phyloP scores from a whole-genome alignment of 495 filamentous ascomycete genomes.

The Penicillium bovifimosum region DNA sequence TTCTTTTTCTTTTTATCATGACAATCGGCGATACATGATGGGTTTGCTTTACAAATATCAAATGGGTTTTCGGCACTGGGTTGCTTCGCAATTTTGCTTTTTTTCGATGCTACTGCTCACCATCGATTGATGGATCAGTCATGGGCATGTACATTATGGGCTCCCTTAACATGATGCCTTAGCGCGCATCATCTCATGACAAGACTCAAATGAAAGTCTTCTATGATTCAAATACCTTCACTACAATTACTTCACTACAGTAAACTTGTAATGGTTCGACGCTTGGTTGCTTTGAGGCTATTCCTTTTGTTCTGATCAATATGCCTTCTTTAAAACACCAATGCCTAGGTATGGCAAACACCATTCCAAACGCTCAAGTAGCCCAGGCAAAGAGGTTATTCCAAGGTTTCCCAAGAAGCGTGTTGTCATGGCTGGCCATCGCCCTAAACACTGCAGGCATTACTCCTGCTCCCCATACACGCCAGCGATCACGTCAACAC shows the following conservation, averaged over 20 bases:
- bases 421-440: too few relatives aligned
- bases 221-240: constrained; percentile 36
- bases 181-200: constrained; percentile 37
- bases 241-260: too few relatives aligned
- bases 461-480: not conserved
- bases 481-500: too few relatives aligned
- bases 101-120: constrained; percentile 34
- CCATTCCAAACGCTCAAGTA: too few relatives aligned
- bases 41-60: constrained; percentile 45
- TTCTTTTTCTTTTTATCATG: constrained; percentile 39
- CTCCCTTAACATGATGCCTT: constrained; percentile 27
- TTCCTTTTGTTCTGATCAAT: not conserved
- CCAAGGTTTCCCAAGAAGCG: too few relatives aligned
- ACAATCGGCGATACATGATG: constrained; percentile 47
- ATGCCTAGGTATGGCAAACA: too few relatives aligned
- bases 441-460: not conserved
- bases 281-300: not conserved
- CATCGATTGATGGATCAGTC: constrained; percentile 33
- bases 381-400: too few relatives aligned
- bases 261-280: constrained; percentile 16
- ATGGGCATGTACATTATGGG: constrained; percentile 45
- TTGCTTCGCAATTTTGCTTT: constrained; percentile 35
- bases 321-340: too few relatives aligned
- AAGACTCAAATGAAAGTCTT: constrained; percentile 17
- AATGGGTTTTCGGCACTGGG: constrained; percentile 40